Percentiles rank a stretch among this genome's conserved stretches.
These are phyloP conservation scores for Fusarium tupiense DNA, from an alignment of 2,329 filamentous ascomycete genomes.

Conservation along the genomic window DNA sequence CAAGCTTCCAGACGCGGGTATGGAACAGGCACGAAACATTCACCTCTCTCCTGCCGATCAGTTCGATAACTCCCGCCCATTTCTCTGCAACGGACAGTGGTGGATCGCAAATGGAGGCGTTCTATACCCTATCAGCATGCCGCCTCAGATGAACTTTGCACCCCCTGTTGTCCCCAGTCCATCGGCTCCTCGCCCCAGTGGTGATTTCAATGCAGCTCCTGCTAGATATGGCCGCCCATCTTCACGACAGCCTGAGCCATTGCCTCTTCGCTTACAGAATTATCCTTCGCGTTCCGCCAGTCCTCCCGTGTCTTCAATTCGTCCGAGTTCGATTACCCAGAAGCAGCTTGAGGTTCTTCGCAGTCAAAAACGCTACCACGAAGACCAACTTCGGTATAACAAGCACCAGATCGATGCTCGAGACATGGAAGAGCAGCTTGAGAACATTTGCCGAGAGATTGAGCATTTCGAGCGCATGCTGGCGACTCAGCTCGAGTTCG, in stretches of 20 bases:
- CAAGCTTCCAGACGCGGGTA: slow-evolving; percentile 46
- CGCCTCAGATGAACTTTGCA: slow-evolving; percentile 39
- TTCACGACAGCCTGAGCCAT: neutral
- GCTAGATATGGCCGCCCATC: slow-evolving; percentile 1
- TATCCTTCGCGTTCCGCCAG: slow-evolving; percentile 27
- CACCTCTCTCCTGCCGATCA: slow-evolving; percentile 55
- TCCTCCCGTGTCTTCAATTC: slow-evolving; percentile 67
- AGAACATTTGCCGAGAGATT: slow-evolving; percentile 57
- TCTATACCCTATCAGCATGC: slow-evolving; percentile 38
- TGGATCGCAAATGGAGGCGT: slow-evolving; percentile 48
- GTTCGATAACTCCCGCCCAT: slow-evolving; percentile 58
- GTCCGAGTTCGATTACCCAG: slow-evolving; percentile 68
- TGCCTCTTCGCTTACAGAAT: slow-evolving; percentile 4
- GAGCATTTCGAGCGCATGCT: slow-evolving; percentile 60
- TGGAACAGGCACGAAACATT: slow-evolving; percentile 46
- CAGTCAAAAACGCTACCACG: slow-evolving; percentile 63
- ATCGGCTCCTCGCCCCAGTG: slow-evolving; percentile 3
- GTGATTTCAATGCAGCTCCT: slow-evolving; percentile 6
- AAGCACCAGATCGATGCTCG: slow-evolving; percentile 70
- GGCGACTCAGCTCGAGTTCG: slow-evolving; percentile 56
- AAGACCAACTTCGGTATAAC: slow-evolving; percentile 70
- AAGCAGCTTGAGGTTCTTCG: slow-evolving; percentile 65
- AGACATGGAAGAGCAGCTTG: slow-evolving; percentile 56
- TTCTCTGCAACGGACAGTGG: slow-evolving; percentile 57
- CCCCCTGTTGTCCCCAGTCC: slow-evolving; percentile 37